Conservation (phyloP, 2,329 filamentous ascomycete genomes). For the Pyricularia pennisetigena region DNA sequence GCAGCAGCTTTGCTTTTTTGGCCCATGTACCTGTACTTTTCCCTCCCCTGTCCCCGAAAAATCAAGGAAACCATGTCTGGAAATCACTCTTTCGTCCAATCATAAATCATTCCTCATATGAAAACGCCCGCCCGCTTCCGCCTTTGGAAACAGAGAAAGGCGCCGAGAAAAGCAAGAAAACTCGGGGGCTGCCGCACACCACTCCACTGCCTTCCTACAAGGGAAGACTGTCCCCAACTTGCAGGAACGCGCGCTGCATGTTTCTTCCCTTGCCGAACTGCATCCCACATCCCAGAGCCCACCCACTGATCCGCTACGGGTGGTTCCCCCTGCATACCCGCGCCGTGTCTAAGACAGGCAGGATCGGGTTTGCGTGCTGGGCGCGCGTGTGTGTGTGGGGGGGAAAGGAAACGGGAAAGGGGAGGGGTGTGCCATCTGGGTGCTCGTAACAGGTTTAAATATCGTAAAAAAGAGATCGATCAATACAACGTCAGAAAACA, state of each 20-base stretch:
- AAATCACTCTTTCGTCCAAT: constrained; percentile 33
- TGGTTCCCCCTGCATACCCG: constrained; percentile 5
- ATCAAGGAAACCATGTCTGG: background rate
- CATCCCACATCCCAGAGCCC: background rate
- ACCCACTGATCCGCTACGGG: background rate
- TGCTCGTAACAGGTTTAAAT: background rate
- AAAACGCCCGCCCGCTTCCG: constrained; percentile 23
- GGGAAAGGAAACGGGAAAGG: background rate
- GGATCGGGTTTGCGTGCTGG: background rate
- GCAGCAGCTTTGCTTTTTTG: constrained; percentile 1
- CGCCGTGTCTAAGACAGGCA: background rate
- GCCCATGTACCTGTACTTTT: constrained; percentile 5
- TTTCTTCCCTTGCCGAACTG: constrained; percentile 2
- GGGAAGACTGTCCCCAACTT: background rate
- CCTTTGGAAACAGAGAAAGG: constrained; percentile 1
- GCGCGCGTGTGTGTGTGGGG: background rate
- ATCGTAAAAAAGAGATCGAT: background rate
- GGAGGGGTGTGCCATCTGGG: background rate
- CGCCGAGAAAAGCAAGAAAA: constrained; percentile 22
- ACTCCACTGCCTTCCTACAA: background rate
- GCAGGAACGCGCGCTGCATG: background rate
- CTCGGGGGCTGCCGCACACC: constrained; percentile 14
- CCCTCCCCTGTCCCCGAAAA: background rate
- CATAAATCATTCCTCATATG: constrained; percentile 40
- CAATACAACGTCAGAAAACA: background rate